Evolutionary conservation across 176 grass and related monocot genomes (phyloP), one percentile per base, ranked within the genome.

Genomic region (Oryza longistaminata): DNA sequence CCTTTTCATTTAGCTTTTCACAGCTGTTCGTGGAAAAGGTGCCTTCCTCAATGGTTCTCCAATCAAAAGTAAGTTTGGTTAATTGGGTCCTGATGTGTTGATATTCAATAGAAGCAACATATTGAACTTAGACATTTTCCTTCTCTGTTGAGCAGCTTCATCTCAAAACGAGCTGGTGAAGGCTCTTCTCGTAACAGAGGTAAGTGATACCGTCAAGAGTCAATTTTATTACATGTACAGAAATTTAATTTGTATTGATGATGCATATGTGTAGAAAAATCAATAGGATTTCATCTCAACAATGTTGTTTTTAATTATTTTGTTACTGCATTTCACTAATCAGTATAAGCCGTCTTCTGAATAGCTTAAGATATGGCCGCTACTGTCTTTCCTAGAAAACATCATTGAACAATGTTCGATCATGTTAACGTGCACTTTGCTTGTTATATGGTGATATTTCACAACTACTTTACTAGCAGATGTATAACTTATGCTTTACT

Each of bases 101-200:
- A 5, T 5, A 70, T 21, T 81, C 70, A 70, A 66, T 22, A 29
- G 1, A 83, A 65, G n/a, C 34, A 84, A 21, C 70, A 29, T 70
- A 21, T 62, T 40, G 3, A 26, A 3, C 44, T 66, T 71, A 9
- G 61, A 25, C 40, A 83, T 9, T 75, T 17, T 79, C 2, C 11
- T 49, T 62, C 66, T 48, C 21, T 19, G 31, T 15, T 87, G n/a
- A 70, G 84, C 86, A 99, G 96, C 86, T 89, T 99, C 96, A 58
- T 92, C 93, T 88, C 96, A 99, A 91, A 77, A 89, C 71, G 88
- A 96, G 75, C 76, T 99, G 25, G 66, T 96, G 39, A 99, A 99
- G 83, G 91, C 96, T n/a, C 93, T 96, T 82, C 82, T 99, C 73
- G 96, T 99, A 81, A 99, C 96, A 72, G 96, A 99, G 96, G 96